These are phyloP conservation scores for Alnus rubra DNA, from an alignment of 306 rosid species.

Conservation along the genomic window DNA sequence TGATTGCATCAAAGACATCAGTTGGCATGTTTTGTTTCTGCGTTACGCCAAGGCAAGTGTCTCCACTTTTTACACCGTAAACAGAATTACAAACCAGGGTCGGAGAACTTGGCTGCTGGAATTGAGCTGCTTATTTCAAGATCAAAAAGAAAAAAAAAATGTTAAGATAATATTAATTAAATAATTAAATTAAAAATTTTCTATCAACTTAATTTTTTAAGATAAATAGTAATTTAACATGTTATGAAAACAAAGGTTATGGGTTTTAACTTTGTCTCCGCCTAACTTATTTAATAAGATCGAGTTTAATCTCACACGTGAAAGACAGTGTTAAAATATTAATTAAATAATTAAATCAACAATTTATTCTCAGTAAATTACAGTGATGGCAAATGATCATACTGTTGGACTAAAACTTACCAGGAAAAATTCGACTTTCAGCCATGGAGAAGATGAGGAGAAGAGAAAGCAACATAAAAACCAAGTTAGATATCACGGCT, in stretches of 20 bases:
- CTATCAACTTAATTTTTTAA: too few relatives aligned
- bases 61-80: conserved; percentile 34
- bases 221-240: too few relatives aligned
- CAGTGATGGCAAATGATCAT: too few relatives aligned
- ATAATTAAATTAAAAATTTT: too few relatives aligned
- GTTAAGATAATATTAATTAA: not conserved
- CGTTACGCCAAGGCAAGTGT: conserved; percentile 33
- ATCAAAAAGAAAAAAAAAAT: conserved; percentile 1
- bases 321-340: too few relatives aligned
- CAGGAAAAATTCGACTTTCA: not conserved
- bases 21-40: conserved; percentile 18
- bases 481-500: conserved; percentile 5
- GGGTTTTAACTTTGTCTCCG: too few relatives aligned
- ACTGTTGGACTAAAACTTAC: not conserved
- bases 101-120: too few relatives aligned
- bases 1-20: conserved; percentile 17
- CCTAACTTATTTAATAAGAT: too few relatives aligned
- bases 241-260: too few relatives aligned
- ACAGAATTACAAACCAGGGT: conserved; percentile 22
- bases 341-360: too few relatives aligned
- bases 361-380: too few relatives aligned
- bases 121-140: not conserved
- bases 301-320: too few relatives aligned
- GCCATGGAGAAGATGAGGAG: conserved; percentile 7
- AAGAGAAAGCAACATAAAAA: conserved; percentile 20